Conservation (phyloP, 768 basidiomycete species). For the Tricholoma flavovirens region DNA sequence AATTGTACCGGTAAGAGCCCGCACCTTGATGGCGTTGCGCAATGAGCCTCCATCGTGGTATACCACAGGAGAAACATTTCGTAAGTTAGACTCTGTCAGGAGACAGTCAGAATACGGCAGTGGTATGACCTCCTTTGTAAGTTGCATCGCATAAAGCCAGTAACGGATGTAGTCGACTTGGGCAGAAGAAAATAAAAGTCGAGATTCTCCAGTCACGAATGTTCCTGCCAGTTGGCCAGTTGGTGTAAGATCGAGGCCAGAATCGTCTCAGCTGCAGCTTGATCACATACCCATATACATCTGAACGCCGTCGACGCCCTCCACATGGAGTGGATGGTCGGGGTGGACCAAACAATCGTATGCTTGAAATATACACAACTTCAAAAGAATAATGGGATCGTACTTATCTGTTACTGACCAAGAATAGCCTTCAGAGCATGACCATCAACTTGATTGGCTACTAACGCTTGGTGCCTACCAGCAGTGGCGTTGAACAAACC, state of each 20-base stretch:
- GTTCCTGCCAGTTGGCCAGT: conserved; percentile 39
- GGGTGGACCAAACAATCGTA: conserved; percentile 65
- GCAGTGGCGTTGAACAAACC: background rate
- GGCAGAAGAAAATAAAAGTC: conserved; percentile 76
- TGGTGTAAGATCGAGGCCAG: conserved; percentile 7
- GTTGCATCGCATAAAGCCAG: conserved; percentile 70
- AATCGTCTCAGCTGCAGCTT: background rate
- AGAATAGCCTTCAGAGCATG: conserved; percentile 64
- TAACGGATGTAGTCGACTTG: conserved; percentile 84
- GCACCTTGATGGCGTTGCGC: conserved; percentile 55
- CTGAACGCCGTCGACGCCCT: conserved; percentile 61
- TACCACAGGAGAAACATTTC: conserved; percentile 50
- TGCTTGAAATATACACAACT: conserved; percentile 26
- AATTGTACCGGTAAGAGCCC: background rate
- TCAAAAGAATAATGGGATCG: background rate
- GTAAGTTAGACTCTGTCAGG: conserved; percentile 51
- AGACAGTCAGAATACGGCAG: conserved; percentile 78
- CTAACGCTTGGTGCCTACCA: conserved; percentile 50
- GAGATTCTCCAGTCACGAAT: conserved; percentile 63
- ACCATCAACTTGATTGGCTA: conserved; percentile 55
- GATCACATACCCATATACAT: conserved; percentile 54
- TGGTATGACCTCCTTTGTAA: conserved; percentile 60
- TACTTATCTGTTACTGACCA: conserved; percentile 21
- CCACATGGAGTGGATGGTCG: conserved; percentile 64
- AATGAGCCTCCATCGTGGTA: conserved; percentile 53